These are phyloP conservation scores for Eucalyptus cloeziana DNA, from an alignment of 345 rosid genomes.

Conservation along the genomic window DNA sequence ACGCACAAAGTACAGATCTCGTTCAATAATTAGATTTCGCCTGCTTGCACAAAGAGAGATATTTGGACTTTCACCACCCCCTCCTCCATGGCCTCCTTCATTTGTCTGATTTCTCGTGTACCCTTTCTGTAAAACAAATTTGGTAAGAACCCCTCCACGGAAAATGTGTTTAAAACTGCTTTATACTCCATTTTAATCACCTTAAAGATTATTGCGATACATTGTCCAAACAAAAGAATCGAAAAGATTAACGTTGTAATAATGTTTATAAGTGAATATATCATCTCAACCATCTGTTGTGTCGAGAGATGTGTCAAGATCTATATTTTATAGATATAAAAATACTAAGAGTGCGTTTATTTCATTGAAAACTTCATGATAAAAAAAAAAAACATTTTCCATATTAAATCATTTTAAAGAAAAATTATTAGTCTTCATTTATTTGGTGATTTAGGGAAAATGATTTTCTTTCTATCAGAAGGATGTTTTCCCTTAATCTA, in stretches of 20 bases:
- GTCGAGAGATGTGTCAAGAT: not conserved
- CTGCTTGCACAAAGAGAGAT: not conserved
- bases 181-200: not conserved
- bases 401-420: no score
- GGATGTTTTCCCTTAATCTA: not conserved
- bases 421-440: no score
- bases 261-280: not conserved
- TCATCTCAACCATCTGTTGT: not conserved
- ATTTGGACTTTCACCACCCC: not conserved
- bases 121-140: not conserved
- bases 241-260: not conserved
- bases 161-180: not conserved
- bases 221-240: not conserved
- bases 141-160: not conserved
- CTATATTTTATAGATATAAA: not conserved
- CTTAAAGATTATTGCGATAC: not conserved
- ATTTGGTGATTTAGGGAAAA: no score
- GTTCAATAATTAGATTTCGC: not conserved
- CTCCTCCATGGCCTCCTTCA: not conserved
- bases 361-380: no score
- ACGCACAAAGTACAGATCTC: not conserved
- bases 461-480: no score
- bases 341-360: not conserved
- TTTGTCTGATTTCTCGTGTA: not conserved
- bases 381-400: not conserved